Evolutionary conservation across 2,329 filamentous ascomycete species (phyloP).

Genomic region (Zymoseptoria brevis): DNA sequence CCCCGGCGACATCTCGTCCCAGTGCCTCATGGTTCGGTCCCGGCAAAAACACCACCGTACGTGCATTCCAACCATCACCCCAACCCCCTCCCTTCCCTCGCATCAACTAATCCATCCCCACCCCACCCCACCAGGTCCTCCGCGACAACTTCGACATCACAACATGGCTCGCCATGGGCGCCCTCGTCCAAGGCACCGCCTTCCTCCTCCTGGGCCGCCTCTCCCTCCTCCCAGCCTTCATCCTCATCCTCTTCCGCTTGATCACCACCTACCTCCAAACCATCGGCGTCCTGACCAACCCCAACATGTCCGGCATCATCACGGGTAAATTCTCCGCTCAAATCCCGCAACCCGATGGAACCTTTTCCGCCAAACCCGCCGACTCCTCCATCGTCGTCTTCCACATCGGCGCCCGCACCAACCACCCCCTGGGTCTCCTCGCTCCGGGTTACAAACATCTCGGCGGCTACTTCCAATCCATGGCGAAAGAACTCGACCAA

Average conservation of each 20-base stretch:
- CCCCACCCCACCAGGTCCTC: slow-evolving; percentile 23
- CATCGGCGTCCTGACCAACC: slow-evolving; percentile 31
- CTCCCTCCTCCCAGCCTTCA: slow-evolving; percentile 30
- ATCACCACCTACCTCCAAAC: slow-evolving; percentile 30
- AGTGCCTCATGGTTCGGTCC: not conserved
- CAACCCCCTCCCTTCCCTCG: not conserved
- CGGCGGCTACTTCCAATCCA: slow-evolving; percentile 32
- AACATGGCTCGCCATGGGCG: slow-evolving; percentile 37
- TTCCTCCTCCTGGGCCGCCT: slow-evolving; percentile 30
- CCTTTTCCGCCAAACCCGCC: slow-evolving; percentile 26
- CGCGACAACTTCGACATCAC: slow-evolving; percentile 33
- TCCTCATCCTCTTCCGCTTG: slow-evolving; percentile 29
- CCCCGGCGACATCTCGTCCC: not conserved
- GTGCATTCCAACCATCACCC: not conserved
- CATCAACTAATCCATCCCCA: not conserved
- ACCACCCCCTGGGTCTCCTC: slow-evolving; percentile 42
- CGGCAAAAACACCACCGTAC: not conserved
- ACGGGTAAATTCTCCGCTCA: slow-evolving; percentile 32
- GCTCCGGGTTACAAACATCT: slow-evolving; percentile 39
- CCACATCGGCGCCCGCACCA: slow-evolving; percentile 30
- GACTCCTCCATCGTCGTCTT: slow-evolving; percentile 31
- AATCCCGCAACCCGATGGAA: slow-evolving; percentile 31
- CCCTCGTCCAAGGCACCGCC: slow-evolving; percentile 31
- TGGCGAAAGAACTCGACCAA: slow-evolving; percentile 30
- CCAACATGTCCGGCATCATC: slow-evolving; percentile 31